Conservation (phyloP, 1,284 basidiomycete species). For the Boletus smithii region DNA sequence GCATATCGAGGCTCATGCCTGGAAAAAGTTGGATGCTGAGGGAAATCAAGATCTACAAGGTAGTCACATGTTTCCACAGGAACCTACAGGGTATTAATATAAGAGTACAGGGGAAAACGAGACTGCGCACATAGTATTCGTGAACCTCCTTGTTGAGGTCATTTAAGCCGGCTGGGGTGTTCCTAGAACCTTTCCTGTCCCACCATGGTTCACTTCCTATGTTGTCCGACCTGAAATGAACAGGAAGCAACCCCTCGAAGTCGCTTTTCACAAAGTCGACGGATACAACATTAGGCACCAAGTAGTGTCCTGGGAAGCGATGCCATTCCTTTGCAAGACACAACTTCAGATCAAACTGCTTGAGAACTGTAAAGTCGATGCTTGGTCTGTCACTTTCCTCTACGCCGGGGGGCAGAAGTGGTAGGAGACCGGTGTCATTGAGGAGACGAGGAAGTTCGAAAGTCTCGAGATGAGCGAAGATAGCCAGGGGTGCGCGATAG, state of each 20-base stretch:
- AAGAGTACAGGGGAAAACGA: constrained; percentile 2
- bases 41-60: constrained; percentile 83
- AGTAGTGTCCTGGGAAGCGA: constrained; percentile 88
- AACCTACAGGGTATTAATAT: constrained; percentile 47
- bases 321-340: constrained; percentile 97
- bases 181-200: constrained; percentile 65
- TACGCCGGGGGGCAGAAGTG: constrained; percentile 40
- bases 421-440: constrained; percentile 64
- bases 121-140: constrained; percentile 73
- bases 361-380: constrained; percentile 70
- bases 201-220: constrained; percentile 46
- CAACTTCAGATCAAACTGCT: constrained; percentile 71
- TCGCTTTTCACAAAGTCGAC: constrained; percentile 88
- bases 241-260: constrained; percentile 87
- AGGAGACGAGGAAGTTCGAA: constrained; percentile 80
- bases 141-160: constrained; percentile 82
- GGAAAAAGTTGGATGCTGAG: constrained; percentile 55
- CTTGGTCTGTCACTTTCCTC: constrained; percentile 52
- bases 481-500: constrained; percentile 86
- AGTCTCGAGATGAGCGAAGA: constrained; percentile 72
- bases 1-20: constrained; percentile 77
- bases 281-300: constrained; percentile 79
- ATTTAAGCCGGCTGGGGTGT: constrained; percentile 71
- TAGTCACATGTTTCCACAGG: constrained; percentile 76
- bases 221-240: constrained; percentile 56